Base-by-base conservation (phyloP, 2,329 filamentous ascomycete species). In the Aphanoascus verrucosus region DNA sequence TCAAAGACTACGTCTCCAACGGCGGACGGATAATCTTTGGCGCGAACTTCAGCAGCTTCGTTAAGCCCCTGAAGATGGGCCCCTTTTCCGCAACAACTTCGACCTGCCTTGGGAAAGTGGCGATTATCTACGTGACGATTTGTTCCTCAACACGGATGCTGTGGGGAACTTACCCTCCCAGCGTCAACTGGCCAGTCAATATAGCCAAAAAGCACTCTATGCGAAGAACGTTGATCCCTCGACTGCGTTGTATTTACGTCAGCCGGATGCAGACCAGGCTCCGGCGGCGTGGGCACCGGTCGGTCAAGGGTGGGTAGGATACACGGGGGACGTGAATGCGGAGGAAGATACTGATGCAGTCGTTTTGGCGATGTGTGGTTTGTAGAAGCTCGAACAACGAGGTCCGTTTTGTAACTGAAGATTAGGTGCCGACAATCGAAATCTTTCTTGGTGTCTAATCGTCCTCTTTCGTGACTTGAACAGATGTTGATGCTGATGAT, bases 251-350 rank as follows among this genome's bases (percentile, higher is more conserved):
- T 56, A 58, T 49, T 14, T 55, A 9, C 47, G 54, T 3, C 6
- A 4, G 4, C 31, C 28, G 11, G n/a, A 59, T 23, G 9, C 46
- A n/a, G 43, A 52, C 9, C 58, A 64, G 49, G 62, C 62, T 1
- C 59, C 61, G 9, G 58, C 64, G 2, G 63, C 57, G 14, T 63
- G 59, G 49, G 54, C 58, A 5, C 58, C 54, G n/a, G 54, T 62
- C 42, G 63, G 58, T 37, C 35, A 60, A 14, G 63, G 64, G 23
- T 63, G 55, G 46, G 23, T 67, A 42, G 59, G 59, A 23, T 66
- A 65, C 58, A 38, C 60, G 51, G 65, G 64, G 31, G 62, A 65
- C 58, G 61, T 63, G 14, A 65, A 65, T 55, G 28, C 37, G 2
- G 63, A 62, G 40, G 49, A 57, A 28, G 61, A 45, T 7, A 60